phyloP scores from a whole-genome alignment of 495 filamentous ascomycete species.

The Letharia columbiana region DNA sequence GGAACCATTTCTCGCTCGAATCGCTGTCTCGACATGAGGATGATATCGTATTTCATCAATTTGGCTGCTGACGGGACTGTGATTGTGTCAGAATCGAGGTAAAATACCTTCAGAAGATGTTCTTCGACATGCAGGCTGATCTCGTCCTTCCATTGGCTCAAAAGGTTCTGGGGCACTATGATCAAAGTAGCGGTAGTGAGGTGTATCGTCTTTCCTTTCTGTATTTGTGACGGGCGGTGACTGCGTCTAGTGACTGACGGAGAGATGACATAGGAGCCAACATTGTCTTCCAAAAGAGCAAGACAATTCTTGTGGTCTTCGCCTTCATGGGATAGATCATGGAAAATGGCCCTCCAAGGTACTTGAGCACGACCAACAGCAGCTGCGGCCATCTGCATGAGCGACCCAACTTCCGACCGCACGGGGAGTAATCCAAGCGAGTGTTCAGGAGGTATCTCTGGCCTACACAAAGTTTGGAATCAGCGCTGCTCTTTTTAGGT shows the following conservation, averaged over 20 bases:
- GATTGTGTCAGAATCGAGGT: slow-evolving; percentile 36
- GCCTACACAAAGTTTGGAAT: slow-evolving; percentile 13
- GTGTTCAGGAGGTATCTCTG: slow-evolving; percentile 56
- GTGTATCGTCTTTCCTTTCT: slow-evolving; percentile 43
- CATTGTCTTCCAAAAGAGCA: slow-evolving; percentile 44
- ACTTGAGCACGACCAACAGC: slow-evolving; percentile 53
- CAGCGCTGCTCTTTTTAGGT: too few relatives aligned
- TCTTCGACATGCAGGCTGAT: slow-evolving; percentile 57
- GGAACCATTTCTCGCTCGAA: slow-evolving; percentile 52
- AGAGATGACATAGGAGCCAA: slow-evolving; percentile 47
- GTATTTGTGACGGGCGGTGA: slow-evolving; percentile 35
- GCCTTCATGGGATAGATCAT: slow-evolving; percentile 31
- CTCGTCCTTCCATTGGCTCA: slow-evolving; percentile 50
- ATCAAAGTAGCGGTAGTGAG: slow-evolving; percentile 58
- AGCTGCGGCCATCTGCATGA: slow-evolving; percentile 66
- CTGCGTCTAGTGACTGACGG: slow-evolving; percentile 39
- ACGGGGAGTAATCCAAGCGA: slow-evolving; percentile 37
- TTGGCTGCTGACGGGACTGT: slow-evolving; percentile 48
- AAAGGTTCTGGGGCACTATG: slow-evolving; percentile 44
- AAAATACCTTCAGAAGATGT: slow-evolving; percentile 52
- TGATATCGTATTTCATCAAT: slow-evolving; percentile 63
- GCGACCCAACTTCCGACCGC: slow-evolving; percentile 40
- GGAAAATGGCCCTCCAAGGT: slow-evolving; percentile 60
- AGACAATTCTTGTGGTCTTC: slow-evolving; percentile 41
- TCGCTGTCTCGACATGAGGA: slow-evolving; percentile 65